Evolutionary conservation across 2,329 filamentous ascomycete genomes (phyloP).

Genomic region (Dactylellina sp.): DNA sequence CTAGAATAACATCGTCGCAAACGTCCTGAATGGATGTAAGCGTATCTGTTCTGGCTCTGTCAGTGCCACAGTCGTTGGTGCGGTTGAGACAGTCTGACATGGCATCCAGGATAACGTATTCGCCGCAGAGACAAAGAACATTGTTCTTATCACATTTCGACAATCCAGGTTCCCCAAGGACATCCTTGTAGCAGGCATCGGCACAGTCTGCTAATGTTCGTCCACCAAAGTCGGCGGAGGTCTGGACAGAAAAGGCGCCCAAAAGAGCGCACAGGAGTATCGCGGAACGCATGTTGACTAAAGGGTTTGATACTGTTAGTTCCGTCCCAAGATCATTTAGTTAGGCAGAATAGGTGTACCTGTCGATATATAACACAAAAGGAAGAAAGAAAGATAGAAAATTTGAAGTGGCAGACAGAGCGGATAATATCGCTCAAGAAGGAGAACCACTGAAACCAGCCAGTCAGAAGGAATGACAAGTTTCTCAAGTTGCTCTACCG

Average conservation of each 20-base stretch:
- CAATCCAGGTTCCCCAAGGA: conserved; percentile 45
- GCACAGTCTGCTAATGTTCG: conserved; percentile 26
- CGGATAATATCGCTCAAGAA: conserved; percentile 42
- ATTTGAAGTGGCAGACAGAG: conserved; percentile 18
- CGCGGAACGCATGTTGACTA: conserved; percentile 35
- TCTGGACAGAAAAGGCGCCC: conserved; percentile 25
- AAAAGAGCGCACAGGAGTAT: conserved; percentile 36
- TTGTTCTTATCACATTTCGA: conserved; percentile 36
- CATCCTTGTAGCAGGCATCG: conserved; percentile 41
- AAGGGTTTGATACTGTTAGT: conserved; percentile 6
- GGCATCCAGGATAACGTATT: conserved; percentile 35
- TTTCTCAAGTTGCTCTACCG: conserved; percentile 54
- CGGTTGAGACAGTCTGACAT: conserved; percentile 44
- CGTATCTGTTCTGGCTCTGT: conserved; percentile 23
- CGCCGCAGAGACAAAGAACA: conserved; percentile 40
- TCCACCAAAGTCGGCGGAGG: conserved; percentile 41
- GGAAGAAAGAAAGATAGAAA: conserved; percentile 18
- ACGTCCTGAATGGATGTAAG: conserved; percentile 40
- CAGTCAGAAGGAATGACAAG: conserved; percentile 51
- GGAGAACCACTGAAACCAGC: conserved; percentile 49
- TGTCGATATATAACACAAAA: conserved; percentile 31
- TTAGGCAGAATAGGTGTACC: conserved; percentile 17
- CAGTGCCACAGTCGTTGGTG: conserved; percentile 40
- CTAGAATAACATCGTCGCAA: conserved; percentile 47
- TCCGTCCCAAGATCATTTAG: conserved; percentile 6